These are phyloP conservation scores for Drechslerella coelobrocha DNA, from an alignment of 2,329 filamentous ascomycete genomes.

Conservation along the genomic window DNA sequence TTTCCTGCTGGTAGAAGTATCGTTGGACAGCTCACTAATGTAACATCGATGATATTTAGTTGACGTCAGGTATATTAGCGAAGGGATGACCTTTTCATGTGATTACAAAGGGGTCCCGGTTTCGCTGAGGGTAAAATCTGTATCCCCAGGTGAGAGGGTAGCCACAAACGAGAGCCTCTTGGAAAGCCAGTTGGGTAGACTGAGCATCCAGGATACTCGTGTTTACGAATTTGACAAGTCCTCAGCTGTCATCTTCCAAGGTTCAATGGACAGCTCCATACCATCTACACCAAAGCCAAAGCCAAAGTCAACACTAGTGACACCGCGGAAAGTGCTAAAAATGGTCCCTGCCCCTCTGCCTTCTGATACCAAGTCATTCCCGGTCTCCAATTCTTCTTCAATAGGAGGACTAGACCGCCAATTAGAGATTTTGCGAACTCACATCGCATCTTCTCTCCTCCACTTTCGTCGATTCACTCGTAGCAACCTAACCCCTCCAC, in stretches of 20 bases:
- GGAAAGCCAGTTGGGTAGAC: conserved; percentile 12
- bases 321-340: conserved; percentile 23
- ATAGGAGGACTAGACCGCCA: conserved; percentile 54
- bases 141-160: conserved; percentile 22
- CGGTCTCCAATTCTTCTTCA: conserved; percentile 51
- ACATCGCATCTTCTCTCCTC: conserved; percentile 53
- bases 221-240: conserved; percentile 34
- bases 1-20: background rate
- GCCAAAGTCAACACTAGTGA: conserved; percentile 29
- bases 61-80: conserved; percentile 25
- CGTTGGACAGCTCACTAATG: conserved; percentile 14
- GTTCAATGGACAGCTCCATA: conserved; percentile 21
- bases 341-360: conserved; percentile 1
- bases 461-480: conserved; percentile 53
- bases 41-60: conserved; percentile 1
- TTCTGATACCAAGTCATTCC: conserved; percentile 36
- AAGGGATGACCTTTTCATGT: conserved; percentile 37
- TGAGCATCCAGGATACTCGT: conserved; percentile 28
- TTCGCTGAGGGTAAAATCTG: conserved; percentile 28
- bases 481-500: conserved; percentile 53
- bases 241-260: conserved; percentile 49
- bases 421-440: conserved; percentile 50
- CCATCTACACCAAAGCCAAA: conserved; percentile 40
- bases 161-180: background rate
- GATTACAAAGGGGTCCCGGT: conserved; percentile 31